A percentile compares a stretch with the other conserved stretches of the same genome.
phyloP scores from a whole-genome alignment of 371 early-diverging fungal genomes.

The Chytridiales sp. region DNA sequence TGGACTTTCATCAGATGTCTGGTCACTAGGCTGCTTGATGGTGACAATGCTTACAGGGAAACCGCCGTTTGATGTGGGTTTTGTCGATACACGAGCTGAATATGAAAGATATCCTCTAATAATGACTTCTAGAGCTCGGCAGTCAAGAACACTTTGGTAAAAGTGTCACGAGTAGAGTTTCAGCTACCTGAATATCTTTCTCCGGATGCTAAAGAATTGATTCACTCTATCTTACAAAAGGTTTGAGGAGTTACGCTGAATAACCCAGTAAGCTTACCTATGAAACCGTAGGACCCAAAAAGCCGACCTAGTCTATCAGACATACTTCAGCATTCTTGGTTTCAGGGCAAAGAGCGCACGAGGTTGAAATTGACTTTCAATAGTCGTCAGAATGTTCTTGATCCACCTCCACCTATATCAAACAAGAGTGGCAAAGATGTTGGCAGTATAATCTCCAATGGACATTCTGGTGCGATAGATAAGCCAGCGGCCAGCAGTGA shows the following conservation, averaged over 20 bases:
- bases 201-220: constrained; percentile 41
- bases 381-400: too few species aligned
- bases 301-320: constrained; percentile 32
- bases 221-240: constrained; percentile 45
- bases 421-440: background rate
- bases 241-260: too few species aligned
- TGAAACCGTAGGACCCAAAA: constrained; percentile 44
- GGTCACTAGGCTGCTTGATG: constrained; percentile 66
- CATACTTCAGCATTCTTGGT: constrained; percentile 37
- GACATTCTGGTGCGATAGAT: background rate
- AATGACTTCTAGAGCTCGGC: constrained; percentile 36
- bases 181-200: constrained; percentile 43
- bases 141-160: constrained; percentile 50
- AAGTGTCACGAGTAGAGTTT: constrained; percentile 45
- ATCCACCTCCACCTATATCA: background rate
- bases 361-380: constrained; percentile 9
- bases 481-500: constrained; percentile 1
- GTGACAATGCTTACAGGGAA: constrained; percentile 62
- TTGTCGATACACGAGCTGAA: background rate
- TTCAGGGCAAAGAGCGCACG: constrained; percentile 25
- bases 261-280: background rate
- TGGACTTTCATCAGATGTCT: constrained; percentile 62
- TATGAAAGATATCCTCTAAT: background rate
- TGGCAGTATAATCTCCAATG: background rate
- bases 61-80: constrained; percentile 63